A percentile compares a stretch with the other conserved stretches of the same genome.
Evolutionary conservation across 768 basidiomycete species (phyloP).

Genomic region (Strobilomyces confusus): DNA sequence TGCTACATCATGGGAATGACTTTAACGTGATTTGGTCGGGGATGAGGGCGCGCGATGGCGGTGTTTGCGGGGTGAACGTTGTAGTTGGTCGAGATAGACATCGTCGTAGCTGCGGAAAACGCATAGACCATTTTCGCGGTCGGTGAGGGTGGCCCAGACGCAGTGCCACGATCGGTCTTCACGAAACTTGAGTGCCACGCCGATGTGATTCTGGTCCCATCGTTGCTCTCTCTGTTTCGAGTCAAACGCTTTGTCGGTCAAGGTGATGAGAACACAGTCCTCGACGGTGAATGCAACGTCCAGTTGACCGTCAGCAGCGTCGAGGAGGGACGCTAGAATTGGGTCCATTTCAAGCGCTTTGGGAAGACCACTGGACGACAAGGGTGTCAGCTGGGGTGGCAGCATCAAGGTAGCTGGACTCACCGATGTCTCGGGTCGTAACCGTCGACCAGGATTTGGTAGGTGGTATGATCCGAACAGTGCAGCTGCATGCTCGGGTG

Average conservation of each 20-base stretch:
- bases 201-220: slow-evolving; percentile 36
- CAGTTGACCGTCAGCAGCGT: slow-evolving; percentile 32
- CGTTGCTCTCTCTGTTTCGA: slow-evolving; percentile 29
- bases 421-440: slow-evolving; percentile 51
- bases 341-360: slow-evolving; percentile 56
- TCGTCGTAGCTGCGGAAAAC: slow-evolving; percentile 58
- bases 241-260: slow-evolving; percentile 59
- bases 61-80: slow-evolving; percentile 39
- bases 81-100: slow-evolving; percentile 49
- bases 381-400: too few relatives aligned
- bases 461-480: slow-evolving; percentile 41
- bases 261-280: slow-evolving; percentile 50
- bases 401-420: slow-evolving; percentile 1
- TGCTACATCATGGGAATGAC: slow-evolving; percentile 1
- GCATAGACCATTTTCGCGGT: slow-evolving; percentile 45
- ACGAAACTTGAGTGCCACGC: slow-evolving; percentile 52
- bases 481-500: slow-evolving; percentile 48
- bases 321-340: slow-evolving; percentile 38
- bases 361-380: slow-evolving; percentile 41
- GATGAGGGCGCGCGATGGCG: slow-evolving; percentile 21
- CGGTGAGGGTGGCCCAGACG: slow-evolving; percentile 59
- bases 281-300: slow-evolving; percentile 40
- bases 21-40: slow-evolving; percentile 22
- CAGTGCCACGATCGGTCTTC: slow-evolving; percentile 54
- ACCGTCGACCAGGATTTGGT: slow-evolving; percentile 58